These are phyloP conservation scores for Globisporangium cystogenes DNA, from an alignment of 352 stramenopile species.

Conservation along the genomic window DNA sequence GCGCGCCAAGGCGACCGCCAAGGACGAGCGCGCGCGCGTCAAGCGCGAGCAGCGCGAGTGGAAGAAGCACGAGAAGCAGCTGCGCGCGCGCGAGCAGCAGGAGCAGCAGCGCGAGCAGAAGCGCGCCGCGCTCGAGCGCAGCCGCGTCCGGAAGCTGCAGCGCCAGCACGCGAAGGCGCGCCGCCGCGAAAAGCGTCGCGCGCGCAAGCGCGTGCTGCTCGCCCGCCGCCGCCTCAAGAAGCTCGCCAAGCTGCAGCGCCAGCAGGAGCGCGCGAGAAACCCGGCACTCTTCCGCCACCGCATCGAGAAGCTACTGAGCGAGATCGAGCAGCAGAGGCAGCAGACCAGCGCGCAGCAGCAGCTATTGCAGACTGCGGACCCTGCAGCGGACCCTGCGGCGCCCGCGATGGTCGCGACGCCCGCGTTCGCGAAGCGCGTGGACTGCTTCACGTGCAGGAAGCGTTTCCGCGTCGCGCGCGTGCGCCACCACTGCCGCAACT, in stretches of 20 bases:
- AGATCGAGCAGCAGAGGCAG: conserved; percentile 3
- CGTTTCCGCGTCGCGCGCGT: conserved; percentile 27
- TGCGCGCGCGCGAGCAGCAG: conserved; percentile 14
- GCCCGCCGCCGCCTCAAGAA: conserved; percentile 11
- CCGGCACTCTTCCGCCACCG: neutral
- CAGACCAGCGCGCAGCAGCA: no score
- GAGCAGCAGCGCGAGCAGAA: conserved; percentile 8
- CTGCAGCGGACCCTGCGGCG: no score
- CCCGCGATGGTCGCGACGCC: conserved; percentile 2
- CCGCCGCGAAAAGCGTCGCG: conserved; percentile 7
- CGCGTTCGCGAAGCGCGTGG: conserved; percentile 23
- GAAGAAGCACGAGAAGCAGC: conserved; percentile 16
- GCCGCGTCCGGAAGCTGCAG: conserved; percentile 19
- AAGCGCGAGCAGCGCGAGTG: conserved; percentile 9
- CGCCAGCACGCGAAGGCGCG: conserved; percentile 15
- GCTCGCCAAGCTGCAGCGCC: conserved; percentile 8
- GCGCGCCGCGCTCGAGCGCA: conserved; percentile 11
- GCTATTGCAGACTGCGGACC: no score
- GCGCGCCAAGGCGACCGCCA: conserved; percentile 1
- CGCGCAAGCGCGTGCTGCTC: conserved; percentile 7
- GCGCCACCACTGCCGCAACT: conserved; percentile 69
- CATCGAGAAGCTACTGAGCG: conserved; percentile 5
- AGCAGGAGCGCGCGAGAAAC: conserved; percentile 8
- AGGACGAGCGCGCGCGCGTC: conserved; percentile 10
- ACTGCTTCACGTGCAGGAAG: conserved; percentile 37